Percentiles rank a stretch among this genome's conserved stretches.
These are phyloP conservation scores for Macrophomina phaseolina DNA, from an alignment of 2,329 filamentous ascomycete genomes.

Conservation along the genomic window DNA sequence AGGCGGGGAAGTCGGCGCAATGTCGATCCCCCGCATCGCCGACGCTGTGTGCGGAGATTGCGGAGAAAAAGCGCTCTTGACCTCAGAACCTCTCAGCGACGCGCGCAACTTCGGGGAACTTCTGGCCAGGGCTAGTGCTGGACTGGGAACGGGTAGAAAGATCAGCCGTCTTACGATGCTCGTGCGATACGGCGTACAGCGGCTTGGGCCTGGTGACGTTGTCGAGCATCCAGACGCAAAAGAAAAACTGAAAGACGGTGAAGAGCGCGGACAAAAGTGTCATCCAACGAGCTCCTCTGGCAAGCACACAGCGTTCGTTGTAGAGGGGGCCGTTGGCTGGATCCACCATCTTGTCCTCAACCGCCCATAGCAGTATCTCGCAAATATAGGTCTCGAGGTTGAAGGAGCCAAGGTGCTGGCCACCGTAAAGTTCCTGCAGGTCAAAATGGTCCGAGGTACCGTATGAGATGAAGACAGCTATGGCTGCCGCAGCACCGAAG, in stretches of 20 bases:
- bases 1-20: neutral
- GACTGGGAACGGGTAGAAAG: neutral
- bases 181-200: neutral
- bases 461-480: neutral
- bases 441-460: conserved; percentile 1
- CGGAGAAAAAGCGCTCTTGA: neutral
- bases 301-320: neutral
- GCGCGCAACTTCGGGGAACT: neutral
- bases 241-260: neutral
- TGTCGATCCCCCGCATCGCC: conserved; percentile 19
- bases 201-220: neutral
- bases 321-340: neutral
- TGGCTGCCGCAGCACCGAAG: neutral
- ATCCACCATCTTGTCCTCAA: neutral
- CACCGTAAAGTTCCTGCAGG: neutral
- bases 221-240: conserved; percentile 10
- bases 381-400: conserved; percentile 11
- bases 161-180: neutral
- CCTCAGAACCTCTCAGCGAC: neutral
- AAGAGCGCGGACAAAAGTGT: neutral
- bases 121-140: neutral
- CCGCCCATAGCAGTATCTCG: neutral
- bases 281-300: neutral
- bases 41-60: neutral
- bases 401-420: neutral